Conservation (phyloP, 2,329 filamentous ascomycete genomes). For the Aspergillus nomiae region DNA sequence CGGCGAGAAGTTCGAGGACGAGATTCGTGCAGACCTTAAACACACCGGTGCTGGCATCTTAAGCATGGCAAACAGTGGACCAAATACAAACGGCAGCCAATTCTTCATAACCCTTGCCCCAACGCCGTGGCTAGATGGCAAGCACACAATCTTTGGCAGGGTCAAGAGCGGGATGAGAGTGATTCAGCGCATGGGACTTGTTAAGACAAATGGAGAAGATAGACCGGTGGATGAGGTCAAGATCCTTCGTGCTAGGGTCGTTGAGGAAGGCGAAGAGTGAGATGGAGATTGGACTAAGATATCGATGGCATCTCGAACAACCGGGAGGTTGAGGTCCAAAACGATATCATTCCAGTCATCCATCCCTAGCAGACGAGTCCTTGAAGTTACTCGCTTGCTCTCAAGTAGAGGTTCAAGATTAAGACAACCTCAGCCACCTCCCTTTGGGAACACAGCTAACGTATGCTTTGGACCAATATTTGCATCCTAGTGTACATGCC, state of each 20-base stretch:
- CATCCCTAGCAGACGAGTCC: background rate
- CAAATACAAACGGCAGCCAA: constrained; percentile 90
- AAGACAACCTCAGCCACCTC: background rate
- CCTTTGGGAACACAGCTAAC: background rate
- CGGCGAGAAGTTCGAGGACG: constrained; percentile 91
- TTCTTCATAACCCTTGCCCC: constrained; percentile 96
- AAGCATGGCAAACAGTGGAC: constrained; percentile 94
- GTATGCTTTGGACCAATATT: background rate
- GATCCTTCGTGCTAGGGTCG: constrained; percentile 71
- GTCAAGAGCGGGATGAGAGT: constrained; percentile 81
- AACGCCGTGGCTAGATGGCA: constrained; percentile 94
- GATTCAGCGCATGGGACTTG: constrained; percentile 84
- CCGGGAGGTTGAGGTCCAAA: background rate
- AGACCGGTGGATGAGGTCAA: constrained; percentile 78
- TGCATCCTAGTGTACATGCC: background rate
- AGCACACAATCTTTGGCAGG: constrained; percentile 94
- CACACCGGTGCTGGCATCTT: constrained; percentile 93
- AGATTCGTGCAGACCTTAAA: constrained; percentile 75
- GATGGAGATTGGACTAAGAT: background rate
- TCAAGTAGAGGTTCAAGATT: background rate
- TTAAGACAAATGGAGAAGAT: constrained; percentile 81
- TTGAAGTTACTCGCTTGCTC: background rate
- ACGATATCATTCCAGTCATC: background rate
- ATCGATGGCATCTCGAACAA: background rate
- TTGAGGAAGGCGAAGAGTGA: constrained; percentile 59